Conservation (phyloP, 108 stramenopile genomes). For the Cyclotella atomus region DNA sequence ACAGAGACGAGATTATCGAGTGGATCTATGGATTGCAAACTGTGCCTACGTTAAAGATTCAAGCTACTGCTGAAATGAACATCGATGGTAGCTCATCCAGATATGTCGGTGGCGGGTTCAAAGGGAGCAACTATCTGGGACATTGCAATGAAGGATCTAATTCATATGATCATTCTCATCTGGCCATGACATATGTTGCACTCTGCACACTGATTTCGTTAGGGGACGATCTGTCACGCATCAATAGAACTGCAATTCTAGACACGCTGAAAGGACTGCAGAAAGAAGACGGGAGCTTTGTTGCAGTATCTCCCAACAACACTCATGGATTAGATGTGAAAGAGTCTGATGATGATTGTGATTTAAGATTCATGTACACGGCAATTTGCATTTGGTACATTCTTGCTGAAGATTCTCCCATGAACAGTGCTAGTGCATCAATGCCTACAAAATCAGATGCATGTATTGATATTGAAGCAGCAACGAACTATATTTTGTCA, state of each 20-base stretch:
- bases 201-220: conserved; percentile 70
- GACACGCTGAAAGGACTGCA: conserved; percentile 46
- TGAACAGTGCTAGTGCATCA: conserved; percentile 1
- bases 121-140: conserved; percentile 65
- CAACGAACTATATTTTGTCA: conserved; percentile 47
- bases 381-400: conserved; percentile 75
- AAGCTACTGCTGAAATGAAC: too few species aligned
- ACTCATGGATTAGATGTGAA: conserved; percentile 2
- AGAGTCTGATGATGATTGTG: conserved; percentile 61
- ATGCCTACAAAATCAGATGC: conserved; percentile 12
- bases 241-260: conserved; percentile 52
- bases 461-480: conserved; percentile 32
- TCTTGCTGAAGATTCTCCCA: conserved; percentile 30
- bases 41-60: conserved; percentile 12
- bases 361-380: conserved; percentile 91
- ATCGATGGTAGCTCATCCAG: not conserved
- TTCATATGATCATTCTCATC: conserved; percentile 61
- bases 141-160: conserved; percentile 11
- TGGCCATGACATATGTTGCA: conserved; percentile 89
- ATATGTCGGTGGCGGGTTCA: conserved; percentile 53
- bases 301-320: conserved; percentile 17
- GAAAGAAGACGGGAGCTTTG: conserved; percentile 59
- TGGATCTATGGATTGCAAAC: conserved; percentile 66
- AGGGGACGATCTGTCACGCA: conserved; percentile 65
- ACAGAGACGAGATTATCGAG: conserved; percentile 55